These are phyloP conservation scores for Tricholoma bakamatsutake DNA, from an alignment of 768 basidiomycete genomes.

Conservation along the genomic window DNA sequence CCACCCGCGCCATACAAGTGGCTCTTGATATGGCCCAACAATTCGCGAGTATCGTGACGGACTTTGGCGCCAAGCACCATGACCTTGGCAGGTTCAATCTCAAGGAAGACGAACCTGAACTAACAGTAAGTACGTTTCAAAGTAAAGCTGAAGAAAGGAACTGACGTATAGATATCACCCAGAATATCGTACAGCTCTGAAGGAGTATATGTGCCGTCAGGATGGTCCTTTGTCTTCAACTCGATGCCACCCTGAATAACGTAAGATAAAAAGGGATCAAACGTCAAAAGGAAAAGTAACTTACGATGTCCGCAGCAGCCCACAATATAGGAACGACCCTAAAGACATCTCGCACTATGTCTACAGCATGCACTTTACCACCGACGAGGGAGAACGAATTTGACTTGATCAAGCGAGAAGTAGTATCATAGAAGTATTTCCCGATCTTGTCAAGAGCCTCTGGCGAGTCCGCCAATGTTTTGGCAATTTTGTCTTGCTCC, in stretches of 20 bases:
- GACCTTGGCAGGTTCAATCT: conserved; percentile 53
- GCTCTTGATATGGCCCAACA: conserved; percentile 52
- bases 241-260: conserved; percentile 57
- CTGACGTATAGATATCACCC: conserved; percentile 66
- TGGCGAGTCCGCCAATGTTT: conserved; percentile 40
- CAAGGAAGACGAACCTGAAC: conserved; percentile 68
- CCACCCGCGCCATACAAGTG: conserved; percentile 36
- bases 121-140: neutral
- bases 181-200: conserved; percentile 58
- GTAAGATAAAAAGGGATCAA: neutral
- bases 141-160: neutral
- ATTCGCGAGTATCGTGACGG: conserved; percentile 43
- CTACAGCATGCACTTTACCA: conserved; percentile 46
- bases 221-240: conserved; percentile 51
- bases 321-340: conserved; percentile 62
- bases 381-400: conserved; percentile 55
- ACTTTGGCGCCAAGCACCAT: conserved; percentile 50
- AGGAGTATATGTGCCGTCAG: conserved; percentile 57
- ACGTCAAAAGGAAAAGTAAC: conserved; percentile 17
- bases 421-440: conserved; percentile 61
- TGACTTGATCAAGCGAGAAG: conserved; percentile 47
- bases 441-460: conserved; percentile 46
- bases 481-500: conserved; percentile 42
- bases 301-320: conserved; percentile 63
- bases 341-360: conserved; percentile 66